phyloP scores from a whole-genome alignment of 225 moss, liverwort and hornwort genomes.

The Physcomitrium patens region DNA sequence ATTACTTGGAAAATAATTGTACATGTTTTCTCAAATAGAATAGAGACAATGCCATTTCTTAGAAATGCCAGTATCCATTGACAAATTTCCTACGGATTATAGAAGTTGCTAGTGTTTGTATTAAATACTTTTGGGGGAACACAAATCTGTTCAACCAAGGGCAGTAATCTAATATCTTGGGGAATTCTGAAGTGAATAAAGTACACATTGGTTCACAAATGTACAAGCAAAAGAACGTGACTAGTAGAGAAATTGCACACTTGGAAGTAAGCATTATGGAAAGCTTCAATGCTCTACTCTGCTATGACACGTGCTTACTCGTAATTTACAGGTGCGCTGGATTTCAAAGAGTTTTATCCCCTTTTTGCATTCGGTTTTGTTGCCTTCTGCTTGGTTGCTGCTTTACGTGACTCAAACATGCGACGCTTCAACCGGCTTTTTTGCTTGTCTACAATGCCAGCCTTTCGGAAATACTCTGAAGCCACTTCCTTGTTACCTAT shows the following conservation, averaged over 20 bases:
- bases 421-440: conserved; percentile 73
- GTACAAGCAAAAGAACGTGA: conserved; percentile 41
- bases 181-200: conserved; percentile 32
- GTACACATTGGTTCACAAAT: conserved; percentile 43
- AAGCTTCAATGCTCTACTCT: neutral
- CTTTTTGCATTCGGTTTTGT: conserved; percentile 28
- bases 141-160: no score
- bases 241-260: conserved; percentile 19
- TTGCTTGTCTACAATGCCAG: conserved; percentile 69
- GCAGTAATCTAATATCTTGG: no score
- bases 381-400: conserved; percentile 27
- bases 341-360: conserved; percentile 25
- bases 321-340: conserved; percentile 13
- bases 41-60: no score
- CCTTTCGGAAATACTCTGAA: conserved; percentile 62
- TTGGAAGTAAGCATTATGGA: conserved; percentile 20
- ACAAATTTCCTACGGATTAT: no score
- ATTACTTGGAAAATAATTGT: no score
- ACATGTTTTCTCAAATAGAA: no score
- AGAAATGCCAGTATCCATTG: no score
- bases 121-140: no score
- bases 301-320: conserved; percentile 11
- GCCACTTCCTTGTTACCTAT: conserved; percentile 65
- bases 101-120: no score
- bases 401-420: conserved; percentile 80